These are phyloP conservation scores for Pulveroboletus sp. DNA, from an alignment of 768 basidiomycete genomes.

Conservation along the genomic window DNA sequence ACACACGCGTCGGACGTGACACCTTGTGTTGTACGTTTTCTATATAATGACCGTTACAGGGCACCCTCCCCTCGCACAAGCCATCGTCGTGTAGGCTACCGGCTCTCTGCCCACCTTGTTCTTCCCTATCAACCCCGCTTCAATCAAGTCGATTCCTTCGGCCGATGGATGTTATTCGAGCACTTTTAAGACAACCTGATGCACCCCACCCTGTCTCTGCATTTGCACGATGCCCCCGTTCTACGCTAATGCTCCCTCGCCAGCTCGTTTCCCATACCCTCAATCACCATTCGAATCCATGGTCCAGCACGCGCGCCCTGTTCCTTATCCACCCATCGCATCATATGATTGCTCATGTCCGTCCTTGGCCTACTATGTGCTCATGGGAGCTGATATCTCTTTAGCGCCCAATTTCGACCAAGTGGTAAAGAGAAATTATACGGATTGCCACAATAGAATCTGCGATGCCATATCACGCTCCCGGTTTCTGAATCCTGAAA, in stretches of 20 bases:
- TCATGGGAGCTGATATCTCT: background rate
- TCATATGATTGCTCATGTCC: slow-evolving; percentile 3
- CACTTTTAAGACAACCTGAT: slow-evolving; percentile 4
- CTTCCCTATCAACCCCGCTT: slow-evolving; percentile 8
- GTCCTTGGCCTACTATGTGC: slow-evolving; percentile 1
- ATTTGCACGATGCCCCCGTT: slow-evolving; percentile 3
- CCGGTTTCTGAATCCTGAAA: background rate
- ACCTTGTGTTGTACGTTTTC: too few species aligned
- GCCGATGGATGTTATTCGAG: background rate
- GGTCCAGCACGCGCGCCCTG: background rate
- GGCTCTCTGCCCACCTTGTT: slow-evolving; percentile 1
- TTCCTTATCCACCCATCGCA: background rate
- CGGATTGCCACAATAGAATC: background rate
- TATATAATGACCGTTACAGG: too few species aligned
- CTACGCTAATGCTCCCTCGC: background rate
- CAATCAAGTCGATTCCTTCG: background rate
- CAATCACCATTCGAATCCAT: background rate
- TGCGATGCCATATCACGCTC: slow-evolving; percentile 1
- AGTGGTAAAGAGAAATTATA: background rate
- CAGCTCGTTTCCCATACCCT: background rate
- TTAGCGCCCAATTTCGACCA: slow-evolving; percentile 8
- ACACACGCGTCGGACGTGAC: slow-evolving; percentile 6
- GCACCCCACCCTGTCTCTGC: background rate
- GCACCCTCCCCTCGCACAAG: too few species aligned
- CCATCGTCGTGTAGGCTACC: background rate